These are phyloP conservation scores for Stylonectria norvegica DNA, from an alignment of 2,329 filamentous ascomycete species.

Conservation along the genomic window DNA sequence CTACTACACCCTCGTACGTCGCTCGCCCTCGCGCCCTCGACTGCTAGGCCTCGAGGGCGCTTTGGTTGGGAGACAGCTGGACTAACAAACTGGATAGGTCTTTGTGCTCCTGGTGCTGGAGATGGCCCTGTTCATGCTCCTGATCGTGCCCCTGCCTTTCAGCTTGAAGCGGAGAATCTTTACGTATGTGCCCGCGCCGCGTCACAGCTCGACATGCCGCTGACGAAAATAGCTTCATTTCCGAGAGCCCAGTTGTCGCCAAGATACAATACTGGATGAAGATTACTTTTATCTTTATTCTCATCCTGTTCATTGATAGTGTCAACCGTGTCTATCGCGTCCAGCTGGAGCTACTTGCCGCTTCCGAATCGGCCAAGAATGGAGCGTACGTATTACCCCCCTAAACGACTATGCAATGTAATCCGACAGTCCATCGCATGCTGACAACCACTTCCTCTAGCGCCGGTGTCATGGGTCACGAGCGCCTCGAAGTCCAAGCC, in stretches of 20 bases:
- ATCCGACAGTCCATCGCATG: too few relatives aligned
- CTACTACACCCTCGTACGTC: conserved; percentile 53
- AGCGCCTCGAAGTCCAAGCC: conserved; percentile 96
- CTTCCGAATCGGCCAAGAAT: conserved; percentile 54
- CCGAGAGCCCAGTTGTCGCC: conserved; percentile 76
- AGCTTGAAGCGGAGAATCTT: conserved; percentile 81
- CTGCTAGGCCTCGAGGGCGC: background rate
- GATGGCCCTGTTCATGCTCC: conserved; percentile 76
- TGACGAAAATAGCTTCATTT: conserved; percentile 70
- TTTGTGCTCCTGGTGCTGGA: conserved; percentile 79
- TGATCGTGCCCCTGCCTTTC: conserved; percentile 87
- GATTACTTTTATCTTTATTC: conserved; percentile 98
- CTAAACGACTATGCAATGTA: too few relatives aligned
- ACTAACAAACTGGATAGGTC: conserved; percentile 53
- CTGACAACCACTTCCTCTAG: conserved; percentile 28
- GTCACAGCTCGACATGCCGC: background rate
- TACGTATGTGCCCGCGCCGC: conserved; percentile 45
- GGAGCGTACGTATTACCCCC: conserved; percentile 43
- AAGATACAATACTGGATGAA: conserved; percentile 98
- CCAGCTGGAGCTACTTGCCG: conserved; percentile 77
- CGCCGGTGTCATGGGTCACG: conserved; percentile 76
- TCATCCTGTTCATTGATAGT: conserved; percentile 96
- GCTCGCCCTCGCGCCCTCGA: background rate
- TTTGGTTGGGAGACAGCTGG: background rate
- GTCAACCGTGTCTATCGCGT: conserved; percentile 95